Evolutionary conservation across 2,329 filamentous ascomycete species (phyloP).

Genomic region (Rhinocladiella similis): DNA sequence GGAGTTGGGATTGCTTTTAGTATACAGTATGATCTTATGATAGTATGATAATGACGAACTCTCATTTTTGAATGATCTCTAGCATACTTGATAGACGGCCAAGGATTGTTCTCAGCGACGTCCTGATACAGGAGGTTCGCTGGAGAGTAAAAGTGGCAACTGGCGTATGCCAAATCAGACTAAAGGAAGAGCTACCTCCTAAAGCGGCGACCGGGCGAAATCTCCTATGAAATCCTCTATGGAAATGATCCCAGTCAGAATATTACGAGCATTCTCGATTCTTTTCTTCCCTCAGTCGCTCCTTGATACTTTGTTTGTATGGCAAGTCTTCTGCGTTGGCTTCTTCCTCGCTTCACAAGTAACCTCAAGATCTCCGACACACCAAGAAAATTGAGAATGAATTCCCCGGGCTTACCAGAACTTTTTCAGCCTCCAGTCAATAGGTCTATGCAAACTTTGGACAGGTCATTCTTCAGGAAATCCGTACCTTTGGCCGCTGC

Average conservation of each 20-base stretch:
- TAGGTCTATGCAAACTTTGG: conserved; percentile 75
- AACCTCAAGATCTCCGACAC: neutral
- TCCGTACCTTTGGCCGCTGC: conserved; percentile 76
- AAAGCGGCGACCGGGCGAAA: neutral
- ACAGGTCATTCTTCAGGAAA: conserved; percentile 79
- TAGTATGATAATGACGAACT: too few species aligned
- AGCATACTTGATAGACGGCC: neutral
- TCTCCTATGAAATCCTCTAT: neutral
- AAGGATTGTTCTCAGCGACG: neutral
- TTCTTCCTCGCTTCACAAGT: conserved; percentile 7
- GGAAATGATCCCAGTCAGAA: neutral
- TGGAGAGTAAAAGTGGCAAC: neutral
- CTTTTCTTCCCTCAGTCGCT: neutral
- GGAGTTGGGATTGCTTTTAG: too few species aligned
- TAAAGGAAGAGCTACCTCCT: neutral
- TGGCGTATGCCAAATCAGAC: neutral
- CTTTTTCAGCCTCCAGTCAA: conserved; percentile 81
- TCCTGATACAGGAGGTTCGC: neutral
- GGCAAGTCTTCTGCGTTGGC: conserved; percentile 15
- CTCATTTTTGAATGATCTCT: too few species aligned
- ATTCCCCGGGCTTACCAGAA: conserved; percentile 30
- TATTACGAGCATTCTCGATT: neutral
- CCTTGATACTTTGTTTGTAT: conserved; percentile 2
- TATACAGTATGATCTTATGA: too few species aligned
- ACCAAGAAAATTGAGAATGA: conserved; percentile 24